These are phyloP conservation scores for Aspergillus pseudotamarii DNA, from an alignment of 2,329 filamentous ascomycete species.

Conservation along the genomic window DNA sequence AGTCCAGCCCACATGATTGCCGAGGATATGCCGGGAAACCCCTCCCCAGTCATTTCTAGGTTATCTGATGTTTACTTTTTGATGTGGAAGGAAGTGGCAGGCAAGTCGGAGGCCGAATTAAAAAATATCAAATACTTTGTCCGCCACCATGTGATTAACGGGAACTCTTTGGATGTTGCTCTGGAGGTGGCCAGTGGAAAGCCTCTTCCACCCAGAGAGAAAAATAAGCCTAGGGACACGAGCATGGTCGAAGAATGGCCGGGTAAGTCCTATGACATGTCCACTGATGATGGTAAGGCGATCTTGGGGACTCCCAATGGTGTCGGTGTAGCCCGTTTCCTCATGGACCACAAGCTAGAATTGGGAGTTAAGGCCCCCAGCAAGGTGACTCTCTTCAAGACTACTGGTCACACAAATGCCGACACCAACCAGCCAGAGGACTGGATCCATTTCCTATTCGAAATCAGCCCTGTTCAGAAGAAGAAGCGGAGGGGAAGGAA, in stretches of 20 bases:
- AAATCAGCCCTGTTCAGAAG: background rate
- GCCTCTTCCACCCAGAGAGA: background rate
- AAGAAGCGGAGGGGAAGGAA: background rate
- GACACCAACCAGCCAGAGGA: background rate
- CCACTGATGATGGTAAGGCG: background rate
- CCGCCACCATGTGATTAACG: background rate
- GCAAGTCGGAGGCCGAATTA: background rate
- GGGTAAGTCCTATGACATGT: background rate
- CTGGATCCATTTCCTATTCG: background rate
- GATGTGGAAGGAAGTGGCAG: background rate
- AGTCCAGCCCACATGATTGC: background rate
- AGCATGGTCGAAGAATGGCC: background rate
- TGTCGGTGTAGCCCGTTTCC: background rate
- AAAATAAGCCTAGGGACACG: background rate
- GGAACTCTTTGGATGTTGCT: background rate
- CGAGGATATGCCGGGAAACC: rapidly evolving
- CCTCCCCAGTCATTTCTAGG: background rate
- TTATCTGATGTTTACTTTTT: background rate
- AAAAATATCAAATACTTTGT: background rate
- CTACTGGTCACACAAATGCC: background rate
- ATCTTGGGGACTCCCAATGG: background rate
- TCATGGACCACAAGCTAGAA: background rate
- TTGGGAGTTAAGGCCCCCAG: background rate
- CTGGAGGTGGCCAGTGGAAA: background rate
- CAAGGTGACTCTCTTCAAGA: background rate